Evolutionary conservation across 1,284 basidiomycete genomes (phyloP).

Genomic region (Rhodotorula sp.): DNA sequence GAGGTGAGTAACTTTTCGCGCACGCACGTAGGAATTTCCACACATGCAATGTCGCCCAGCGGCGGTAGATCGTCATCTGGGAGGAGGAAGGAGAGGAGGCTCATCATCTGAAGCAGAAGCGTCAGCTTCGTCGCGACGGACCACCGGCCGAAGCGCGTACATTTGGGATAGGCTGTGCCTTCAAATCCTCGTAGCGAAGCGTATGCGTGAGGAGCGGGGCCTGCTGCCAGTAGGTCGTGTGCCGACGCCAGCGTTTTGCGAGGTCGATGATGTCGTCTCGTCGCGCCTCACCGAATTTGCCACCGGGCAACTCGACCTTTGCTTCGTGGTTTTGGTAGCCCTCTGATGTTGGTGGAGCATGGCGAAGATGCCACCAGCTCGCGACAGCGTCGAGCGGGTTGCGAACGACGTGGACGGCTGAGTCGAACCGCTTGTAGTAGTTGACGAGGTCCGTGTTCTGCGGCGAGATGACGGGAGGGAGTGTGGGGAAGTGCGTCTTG

Average conservation of each 20-base stretch:
- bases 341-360: slow-evolving; percentile 21
- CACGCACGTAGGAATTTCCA: background rate
- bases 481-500: slow-evolving; percentile 29
- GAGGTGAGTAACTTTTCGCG: background rate
- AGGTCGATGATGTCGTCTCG: slow-evolving; percentile 23
- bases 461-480: background rate
- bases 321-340: slow-evolving; percentile 19
- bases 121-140: background rate
- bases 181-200: slow-evolving; percentile 33
- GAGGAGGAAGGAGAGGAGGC: slow-evolving; percentile 38
- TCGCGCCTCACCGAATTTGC: slow-evolving; percentile 25
- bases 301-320: slow-evolving; percentile 8
- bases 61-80: slow-evolving; percentile 33
- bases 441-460: slow-evolving; percentile 7
- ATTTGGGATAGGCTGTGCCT: slow-evolving; percentile 25
- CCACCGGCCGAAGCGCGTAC: slow-evolving; percentile 7
- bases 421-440: slow-evolving; percentile 25
- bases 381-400: slow-evolving; percentile 40
- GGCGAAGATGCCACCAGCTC: slow-evolving; percentile 32
- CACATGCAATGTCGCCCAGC: slow-evolving; percentile 28
- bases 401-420: slow-evolving; percentile 12
- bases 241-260: slow-evolving; percentile 26
- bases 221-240: slow-evolving; percentile 37
- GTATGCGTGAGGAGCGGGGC: slow-evolving; percentile 25
- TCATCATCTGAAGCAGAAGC: slow-evolving; percentile 34